A percentile compares a stretch with the other conserved stretches of the same genome.
These are phyloP conservation scores for Fusarium sp. DNA, from an alignment of 2,329 filamentous ascomycete genomes.

Conservation along the genomic window DNA sequence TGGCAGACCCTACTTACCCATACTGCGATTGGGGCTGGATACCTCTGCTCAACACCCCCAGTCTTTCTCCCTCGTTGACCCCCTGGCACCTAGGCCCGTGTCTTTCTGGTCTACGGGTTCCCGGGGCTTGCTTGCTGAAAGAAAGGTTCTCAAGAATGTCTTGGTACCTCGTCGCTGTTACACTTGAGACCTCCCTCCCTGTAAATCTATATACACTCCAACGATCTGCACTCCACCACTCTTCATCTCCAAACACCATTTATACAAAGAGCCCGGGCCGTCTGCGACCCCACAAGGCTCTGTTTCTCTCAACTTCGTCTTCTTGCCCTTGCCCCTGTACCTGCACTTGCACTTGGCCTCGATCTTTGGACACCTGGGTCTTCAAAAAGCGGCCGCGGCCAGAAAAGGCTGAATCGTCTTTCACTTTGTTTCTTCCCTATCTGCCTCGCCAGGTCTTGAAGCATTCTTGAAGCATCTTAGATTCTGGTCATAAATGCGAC, in stretches of 20 bases:
- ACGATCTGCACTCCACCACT: constrained; percentile 47
- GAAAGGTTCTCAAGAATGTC: constrained; percentile 40
- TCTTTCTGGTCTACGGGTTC: constrained; percentile 34
- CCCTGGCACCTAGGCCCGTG: constrained; percentile 35
- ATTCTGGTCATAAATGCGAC: constrained; percentile 47
- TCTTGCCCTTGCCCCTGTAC: constrained; percentile 34
- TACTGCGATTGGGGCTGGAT: constrained; percentile 38
- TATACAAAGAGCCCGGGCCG: constrained; percentile 48
- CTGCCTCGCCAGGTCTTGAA: constrained; percentile 43
- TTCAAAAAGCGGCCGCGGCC: constrained; percentile 48
- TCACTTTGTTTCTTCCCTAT: constrained; percentile 34
- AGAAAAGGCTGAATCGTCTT: constrained; percentile 49
- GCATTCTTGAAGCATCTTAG: constrained; percentile 28
- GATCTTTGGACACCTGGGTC: constrained; percentile 37
- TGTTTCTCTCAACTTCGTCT: constrained; percentile 40
- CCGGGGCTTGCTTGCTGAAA: constrained; percentile 40
- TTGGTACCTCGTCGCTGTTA: constrained; percentile 32
- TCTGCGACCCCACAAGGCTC: constrained; percentile 48
- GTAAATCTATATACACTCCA: constrained; percentile 38
- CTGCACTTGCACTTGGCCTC: constrained; percentile 33
- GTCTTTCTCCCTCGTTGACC: constrained; percentile 17
- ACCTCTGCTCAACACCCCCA: constrained; percentile 33
- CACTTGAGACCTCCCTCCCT: constrained; percentile 32
- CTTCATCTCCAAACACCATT: constrained; percentile 47
- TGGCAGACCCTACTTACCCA: constrained; percentile 26